Evolutionary conservation across 352 stramenopile genomes (phyloP).

Genomic region (Phytophthora niederhauseri): DNA sequence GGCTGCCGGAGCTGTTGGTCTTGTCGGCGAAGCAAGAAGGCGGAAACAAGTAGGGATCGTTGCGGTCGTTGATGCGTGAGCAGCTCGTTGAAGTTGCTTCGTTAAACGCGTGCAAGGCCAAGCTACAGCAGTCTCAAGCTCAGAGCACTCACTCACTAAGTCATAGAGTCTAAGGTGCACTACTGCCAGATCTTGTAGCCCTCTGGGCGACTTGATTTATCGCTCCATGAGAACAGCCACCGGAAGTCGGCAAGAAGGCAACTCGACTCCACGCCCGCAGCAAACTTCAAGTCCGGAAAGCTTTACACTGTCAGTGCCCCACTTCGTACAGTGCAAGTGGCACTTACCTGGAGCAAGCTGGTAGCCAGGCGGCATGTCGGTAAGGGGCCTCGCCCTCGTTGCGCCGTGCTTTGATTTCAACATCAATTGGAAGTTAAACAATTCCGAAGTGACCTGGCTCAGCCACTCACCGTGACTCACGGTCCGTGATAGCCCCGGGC

Average conservation of each 20-base stretch:
- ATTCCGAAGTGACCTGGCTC: not conserved
- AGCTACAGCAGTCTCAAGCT: no score
- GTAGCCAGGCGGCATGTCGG: no score
- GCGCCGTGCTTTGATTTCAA: no score
- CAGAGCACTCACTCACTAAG: not conserved
- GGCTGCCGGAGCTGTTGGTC: not conserved
- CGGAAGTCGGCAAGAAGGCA: not conserved
- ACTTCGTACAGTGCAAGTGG: not conserved
- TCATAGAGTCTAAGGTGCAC: not conserved
- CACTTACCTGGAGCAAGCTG: no score
- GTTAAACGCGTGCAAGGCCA: slow-evolving; percentile 16
- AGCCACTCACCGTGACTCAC: no score
- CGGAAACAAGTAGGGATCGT: not conserved
- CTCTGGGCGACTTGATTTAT: slow-evolving; percentile 27
- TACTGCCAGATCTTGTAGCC: not conserved
- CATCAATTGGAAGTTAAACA: not conserved
- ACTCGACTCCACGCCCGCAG: not conserved
- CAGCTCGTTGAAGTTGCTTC: slow-evolving; percentile 10
- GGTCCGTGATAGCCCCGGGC: no score
- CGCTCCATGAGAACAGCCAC: slow-evolving; percentile 15
- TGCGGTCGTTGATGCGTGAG: slow-evolving; percentile 12
- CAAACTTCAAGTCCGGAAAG: not conserved
- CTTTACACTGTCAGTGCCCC: not conserved
- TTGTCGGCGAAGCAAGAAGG: not conserved
- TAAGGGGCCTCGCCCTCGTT: no score